Percentiles rank a stretch among this genome's conserved stretches.
Conservation (phyloP, 768 basidiomycete species). For the Pisolithus sp. region DNA sequence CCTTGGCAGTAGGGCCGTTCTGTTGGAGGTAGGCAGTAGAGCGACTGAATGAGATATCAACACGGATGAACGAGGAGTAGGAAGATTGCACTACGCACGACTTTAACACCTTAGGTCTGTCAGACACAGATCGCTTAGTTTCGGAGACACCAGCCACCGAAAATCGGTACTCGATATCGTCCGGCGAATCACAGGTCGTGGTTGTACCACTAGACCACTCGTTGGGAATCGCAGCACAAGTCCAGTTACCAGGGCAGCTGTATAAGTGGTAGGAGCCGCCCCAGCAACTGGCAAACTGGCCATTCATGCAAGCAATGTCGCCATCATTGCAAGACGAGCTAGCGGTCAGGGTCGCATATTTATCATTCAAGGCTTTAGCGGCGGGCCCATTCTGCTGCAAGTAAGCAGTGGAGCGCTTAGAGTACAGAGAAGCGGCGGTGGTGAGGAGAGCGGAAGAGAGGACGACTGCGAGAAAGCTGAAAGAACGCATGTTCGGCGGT, state of each 20-base stretch:
- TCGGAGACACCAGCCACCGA: slow-evolving; percentile 15
- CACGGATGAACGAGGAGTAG: not conserved
- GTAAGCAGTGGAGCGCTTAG: slow-evolving; percentile 11
- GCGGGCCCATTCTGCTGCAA: slow-evolving; percentile 21
- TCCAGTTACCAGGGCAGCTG: slow-evolving; percentile 9
- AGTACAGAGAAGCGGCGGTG: slow-evolving; percentile 11
- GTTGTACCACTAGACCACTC: slow-evolving; percentile 11
- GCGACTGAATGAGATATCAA: slow-evolving; percentile 1
- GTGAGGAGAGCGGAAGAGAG: slow-evolving; percentile 12
- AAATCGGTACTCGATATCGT: slow-evolving; percentile 14
- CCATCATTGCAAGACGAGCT: slow-evolving; percentile 15
- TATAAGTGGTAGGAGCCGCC: slow-evolving; percentile 8
- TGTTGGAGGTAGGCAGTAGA: slow-evolving; percentile 3
- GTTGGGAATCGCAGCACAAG: slow-evolving; percentile 21
- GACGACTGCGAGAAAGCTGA: slow-evolving; percentile 9
- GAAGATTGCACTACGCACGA: not conserved
- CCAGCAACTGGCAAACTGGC: slow-evolving; percentile 13
- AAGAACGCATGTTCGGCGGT: slow-evolving; percentile 17
- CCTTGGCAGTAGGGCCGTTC: slow-evolving; percentile 9
- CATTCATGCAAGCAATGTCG: slow-evolving; percentile 14
- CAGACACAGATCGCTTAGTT: slow-evolving; percentile 2
- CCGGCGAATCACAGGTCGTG: slow-evolving; percentile 14
- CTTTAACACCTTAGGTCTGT: not conserved
- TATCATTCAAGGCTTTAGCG: slow-evolving; percentile 19
- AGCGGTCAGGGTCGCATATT: slow-evolving; percentile 11